A percentile compares a stretch with the other conserved stretches of the same genome.
Conservation (phyloP, 768 basidiomycete genomes). For the Coprinopsis strossmayeri region DNA sequence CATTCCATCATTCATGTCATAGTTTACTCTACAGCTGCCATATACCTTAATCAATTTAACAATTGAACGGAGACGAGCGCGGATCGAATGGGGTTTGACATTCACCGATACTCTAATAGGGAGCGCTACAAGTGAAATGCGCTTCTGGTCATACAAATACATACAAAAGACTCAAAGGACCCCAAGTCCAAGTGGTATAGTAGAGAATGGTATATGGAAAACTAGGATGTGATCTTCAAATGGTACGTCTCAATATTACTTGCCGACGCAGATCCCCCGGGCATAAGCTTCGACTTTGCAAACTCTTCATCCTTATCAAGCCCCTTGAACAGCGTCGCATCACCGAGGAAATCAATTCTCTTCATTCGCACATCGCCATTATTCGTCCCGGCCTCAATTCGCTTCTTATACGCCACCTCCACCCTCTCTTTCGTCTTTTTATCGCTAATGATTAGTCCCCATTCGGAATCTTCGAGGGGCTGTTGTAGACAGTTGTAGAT, state of each 20-base stretch:
- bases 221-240: constrained; percentile 28
- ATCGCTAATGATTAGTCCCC: constrained; percentile 47
- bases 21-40: too few relatives aligned
- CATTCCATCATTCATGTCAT: too few relatives aligned
- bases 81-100: too few relatives aligned
- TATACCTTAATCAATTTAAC: too few relatives aligned
- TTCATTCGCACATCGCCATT: constrained; percentile 34
- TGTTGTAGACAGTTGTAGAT: constrained; percentile 44
- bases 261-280: too few relatives aligned
- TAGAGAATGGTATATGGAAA: too few relatives aligned
- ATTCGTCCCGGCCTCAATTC: constrained; percentile 30
- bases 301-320: constrained; percentile 55
- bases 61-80: too few relatives aligned
- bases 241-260: constrained; percentile 67
- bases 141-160: too few relatives aligned
- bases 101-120: too few relatives aligned
- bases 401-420: constrained; percentile 44
- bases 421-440: constrained; percentile 36
- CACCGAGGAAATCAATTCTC: constrained; percentile 62
- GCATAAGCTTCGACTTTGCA: constrained; percentile 42
- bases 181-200: too few relatives aligned
- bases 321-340: constrained; percentile 52
- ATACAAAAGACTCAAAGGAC: too few relatives aligned
- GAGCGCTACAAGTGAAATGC: too few relatives aligned
- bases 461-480: constrained; percentile 58